phyloP scores from a whole-genome alignment of 129 eudicot species.

The Gnaphalium uliginosum region DNA sequence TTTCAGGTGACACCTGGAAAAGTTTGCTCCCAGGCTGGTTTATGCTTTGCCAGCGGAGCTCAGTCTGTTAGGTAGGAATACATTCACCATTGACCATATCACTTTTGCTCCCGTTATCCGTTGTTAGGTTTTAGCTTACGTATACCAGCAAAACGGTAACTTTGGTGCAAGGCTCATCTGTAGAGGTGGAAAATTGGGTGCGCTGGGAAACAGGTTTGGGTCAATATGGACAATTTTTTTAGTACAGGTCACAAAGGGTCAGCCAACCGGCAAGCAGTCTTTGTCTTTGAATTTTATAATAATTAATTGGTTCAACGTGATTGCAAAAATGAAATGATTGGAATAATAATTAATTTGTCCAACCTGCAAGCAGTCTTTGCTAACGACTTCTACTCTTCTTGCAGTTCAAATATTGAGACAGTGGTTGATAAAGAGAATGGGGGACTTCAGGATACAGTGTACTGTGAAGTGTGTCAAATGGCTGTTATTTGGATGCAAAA shows the following conservation, averaged over 20 bases:
- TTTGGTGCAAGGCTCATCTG: neutral
- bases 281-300: neutral
- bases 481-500: conserved; percentile 80
- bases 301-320: neutral
- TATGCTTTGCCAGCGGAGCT: conserved; percentile 57
- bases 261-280: neutral
- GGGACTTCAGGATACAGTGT: conserved; percentile 35
- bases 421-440: conserved; percentile 59
- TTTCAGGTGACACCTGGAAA: conserved; percentile 62
- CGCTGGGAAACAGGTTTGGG: neutral
- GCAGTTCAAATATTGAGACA: conserved; percentile 70
- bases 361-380: neutral
- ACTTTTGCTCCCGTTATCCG: neutral
- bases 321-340: neutral
- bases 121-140: neutral
- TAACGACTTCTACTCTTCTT: conserved; percentile 9
- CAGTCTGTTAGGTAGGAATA: conserved; percentile 50
- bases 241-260: neutral
- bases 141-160: neutral
- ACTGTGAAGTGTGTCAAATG: conserved; percentile 78
- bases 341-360: no score
- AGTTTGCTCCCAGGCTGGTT: conserved; percentile 71
- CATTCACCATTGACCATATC: neutral
- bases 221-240: neutral
- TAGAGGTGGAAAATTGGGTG: neutral